Evolutionary conservation across 345 rosid species (phyloP).

Genomic region (Ceriops decandra): DNA sequence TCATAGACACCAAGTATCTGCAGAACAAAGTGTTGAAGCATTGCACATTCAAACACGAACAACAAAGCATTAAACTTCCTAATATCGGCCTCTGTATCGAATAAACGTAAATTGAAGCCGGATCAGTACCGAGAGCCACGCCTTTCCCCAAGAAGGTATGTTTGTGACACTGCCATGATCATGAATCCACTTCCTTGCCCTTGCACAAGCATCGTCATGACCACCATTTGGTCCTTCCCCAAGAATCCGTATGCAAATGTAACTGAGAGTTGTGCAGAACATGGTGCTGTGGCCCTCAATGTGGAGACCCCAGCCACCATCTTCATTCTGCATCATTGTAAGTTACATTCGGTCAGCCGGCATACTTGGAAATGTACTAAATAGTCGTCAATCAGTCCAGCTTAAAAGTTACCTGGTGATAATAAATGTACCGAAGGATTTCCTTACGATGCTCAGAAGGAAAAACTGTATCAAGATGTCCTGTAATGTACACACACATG

Average conservation of each 20-base stretch:
- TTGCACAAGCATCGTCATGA: slow-evolving; percentile 14
- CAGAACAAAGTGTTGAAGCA: background rate
- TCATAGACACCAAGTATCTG: slow-evolving; percentile 23
- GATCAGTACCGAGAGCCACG: slow-evolving; percentile 24
- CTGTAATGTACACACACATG: slow-evolving; percentile 22
- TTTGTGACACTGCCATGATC: slow-evolving; percentile 22
- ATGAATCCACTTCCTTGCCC: slow-evolving; percentile 27
- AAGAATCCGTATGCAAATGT: slow-evolving; percentile 21
- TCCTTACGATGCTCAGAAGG: slow-evolving; percentile 13
- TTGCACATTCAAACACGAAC: too few relatives aligned
- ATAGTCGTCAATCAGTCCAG: background rate
- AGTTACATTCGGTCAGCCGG: background rate
- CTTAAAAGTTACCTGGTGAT: slow-evolving; percentile 10
- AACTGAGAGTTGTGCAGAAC: slow-evolving; percentile 26
- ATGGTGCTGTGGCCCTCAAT: slow-evolving; percentile 27
- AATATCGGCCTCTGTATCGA: too few relatives aligned
- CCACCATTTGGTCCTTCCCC: slow-evolving; percentile 23
- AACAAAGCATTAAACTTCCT: background rate
- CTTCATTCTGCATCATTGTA: slow-evolving; percentile 13
- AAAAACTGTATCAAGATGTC: slow-evolving; percentile 18
- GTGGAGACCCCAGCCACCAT: slow-evolving; percentile 29
- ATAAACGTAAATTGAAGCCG: background rate
- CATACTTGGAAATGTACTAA: background rate
- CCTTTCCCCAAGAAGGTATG: slow-evolving; percentile 30
- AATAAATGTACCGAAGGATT: slow-evolving; percentile 21